Base-by-base conservation (phyloP, 2,329 filamentous ascomycete genomes). In the Pezicula neosporulosa region DNA sequence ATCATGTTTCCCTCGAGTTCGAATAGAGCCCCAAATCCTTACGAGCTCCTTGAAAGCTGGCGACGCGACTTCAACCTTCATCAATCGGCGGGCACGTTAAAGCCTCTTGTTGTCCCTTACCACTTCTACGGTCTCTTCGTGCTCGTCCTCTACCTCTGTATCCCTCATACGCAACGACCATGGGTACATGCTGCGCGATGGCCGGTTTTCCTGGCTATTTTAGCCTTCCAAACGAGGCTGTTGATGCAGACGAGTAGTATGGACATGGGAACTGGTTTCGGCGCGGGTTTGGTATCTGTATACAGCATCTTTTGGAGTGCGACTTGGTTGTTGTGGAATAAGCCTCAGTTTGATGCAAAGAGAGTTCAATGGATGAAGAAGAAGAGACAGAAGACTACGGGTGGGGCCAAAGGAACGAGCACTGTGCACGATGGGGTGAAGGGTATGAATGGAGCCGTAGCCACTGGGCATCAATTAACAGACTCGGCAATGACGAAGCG, bases 261-360 rank as follows among this genome's bases (percentile, higher is more conserved):
- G 6, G 82, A 80, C 58, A 70, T 78, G 51, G 79, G 74, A 15
- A 63, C 67, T 10, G 72, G 74, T 2, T 85, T 83, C 56, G 71
- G 67, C 1, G 64, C 70, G 2, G 83, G 83, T 0, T 59, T 85
- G 45, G 60, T 76, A 36, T 70, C 70, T 3, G 64, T 68, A 4
- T 85, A 77, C 77, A 72, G 75, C 1, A 75, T 77, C 10, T 63
- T 84, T 16, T 75, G 73, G 66, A 71, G 66, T 35, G 60, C 77
- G 49, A 72, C 74, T 18, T 63, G 81, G 60, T 63, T 86, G 21
- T 64, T 85, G 2, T 80, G 78, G 68, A 77, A 72, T 43, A 67
- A 71, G 16, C 80, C 81, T 3, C 82, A 85, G 63, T 77, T 76
- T 62, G 77, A 82, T 18, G 76, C 76, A 0, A 79, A 75, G 54